Base-by-base conservation (phyloP, 2,329 filamentous ascomycete species). In the Coniella vitis region DNA sequence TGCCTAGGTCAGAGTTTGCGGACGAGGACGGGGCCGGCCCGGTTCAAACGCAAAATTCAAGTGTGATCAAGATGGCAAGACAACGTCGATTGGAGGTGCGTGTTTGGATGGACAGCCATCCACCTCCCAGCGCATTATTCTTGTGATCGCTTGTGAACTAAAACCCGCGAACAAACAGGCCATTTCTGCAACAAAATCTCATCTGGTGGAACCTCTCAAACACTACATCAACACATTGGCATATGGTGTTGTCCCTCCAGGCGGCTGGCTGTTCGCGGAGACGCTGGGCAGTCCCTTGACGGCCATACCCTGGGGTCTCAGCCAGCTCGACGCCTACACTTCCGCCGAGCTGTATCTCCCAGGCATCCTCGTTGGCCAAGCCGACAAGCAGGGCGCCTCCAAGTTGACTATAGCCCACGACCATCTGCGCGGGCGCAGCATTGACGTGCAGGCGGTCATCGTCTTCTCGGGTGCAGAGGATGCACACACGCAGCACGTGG, bases 201-300 rank as follows among this genome's bases (percentile, higher is more conserved):
- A 12, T 7, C 8, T 46, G 8, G 4, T 46, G 16, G 13, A 32
- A 1, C 16, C 14, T 4, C 31, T 46, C 4, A 12, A 13, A 17
- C 5, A 34, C 10, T 46, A 38, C 25, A 22, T 17, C 16, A 17
- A 8, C n/a, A 2, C 2, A n/a, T 12, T 20, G 10, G 20, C 44
- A 7, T 16, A 32, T 13, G 70, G 69, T 47, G 70, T 75, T 3
- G 58, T 61, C 17, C 56, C 57, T 2, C 65, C 67, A 4, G 62
- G 69, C 39, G 77, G 77, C n/a, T 79, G 83, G 65, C 68, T 86
- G 1, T 74, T 94, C 40, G 71, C 93, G 39, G 88, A 94, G 63
- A 93, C 88, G 2, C 87, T 88, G 1, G 88, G 87, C 1, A 88
- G 88, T 1, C 85, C 91, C 0, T 81, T 91, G 53, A 91, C 87